Evolutionary conservation across 2,329 filamentous ascomycete species (phyloP).

Genomic region (Aureobasidium sp.): DNA sequence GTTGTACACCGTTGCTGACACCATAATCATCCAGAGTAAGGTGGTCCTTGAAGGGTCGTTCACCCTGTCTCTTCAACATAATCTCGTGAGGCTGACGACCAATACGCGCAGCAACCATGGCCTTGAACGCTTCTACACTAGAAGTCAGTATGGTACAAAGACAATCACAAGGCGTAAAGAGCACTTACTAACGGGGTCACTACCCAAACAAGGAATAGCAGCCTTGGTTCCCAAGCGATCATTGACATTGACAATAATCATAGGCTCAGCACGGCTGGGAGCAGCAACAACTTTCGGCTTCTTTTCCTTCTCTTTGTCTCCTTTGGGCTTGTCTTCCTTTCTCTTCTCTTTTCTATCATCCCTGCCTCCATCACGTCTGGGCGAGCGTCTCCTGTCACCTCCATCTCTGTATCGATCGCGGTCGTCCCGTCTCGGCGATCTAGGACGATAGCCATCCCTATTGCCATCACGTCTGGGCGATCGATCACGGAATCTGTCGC

Average conservation of each 20-base stretch:
- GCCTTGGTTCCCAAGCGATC: conserved; percentile 95
- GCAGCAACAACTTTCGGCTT: conserved; percentile 18
- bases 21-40: conserved; percentile 86
- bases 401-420: conserved; percentile 24
- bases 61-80: conserved; percentile 82
- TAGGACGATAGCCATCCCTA: conserved; percentile 15
- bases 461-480: conserved; percentile 10
- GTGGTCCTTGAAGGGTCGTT: conserved; percentile 88
- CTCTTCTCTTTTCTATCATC: conserved; percentile 10
- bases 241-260: conserved; percentile 93
- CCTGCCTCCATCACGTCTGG: conserved; percentile 14
- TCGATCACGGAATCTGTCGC: conserved; percentile 16
- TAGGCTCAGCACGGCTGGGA: conserved; percentile 55
- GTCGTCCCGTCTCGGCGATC: conserved; percentile 14
- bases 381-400: conserved; percentile 2
- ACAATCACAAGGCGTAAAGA: conserved; percentile 18
- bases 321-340: conserved; percentile 19
- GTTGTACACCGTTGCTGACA: conserved; percentile 77
- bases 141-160: conserved; percentile 13
- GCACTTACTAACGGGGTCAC: conserved; percentile 60
- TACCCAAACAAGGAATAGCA: conserved; percentile 79
- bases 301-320: conserved; percentile 24
- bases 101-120: conserved; percentile 82
- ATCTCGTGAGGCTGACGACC: conserved; percentile 88
- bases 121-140: conserved; percentile 64